phyloP scores from a whole-genome alignment of 768 basidiomycete genomes.

The Boletus reticuloceps region DNA sequence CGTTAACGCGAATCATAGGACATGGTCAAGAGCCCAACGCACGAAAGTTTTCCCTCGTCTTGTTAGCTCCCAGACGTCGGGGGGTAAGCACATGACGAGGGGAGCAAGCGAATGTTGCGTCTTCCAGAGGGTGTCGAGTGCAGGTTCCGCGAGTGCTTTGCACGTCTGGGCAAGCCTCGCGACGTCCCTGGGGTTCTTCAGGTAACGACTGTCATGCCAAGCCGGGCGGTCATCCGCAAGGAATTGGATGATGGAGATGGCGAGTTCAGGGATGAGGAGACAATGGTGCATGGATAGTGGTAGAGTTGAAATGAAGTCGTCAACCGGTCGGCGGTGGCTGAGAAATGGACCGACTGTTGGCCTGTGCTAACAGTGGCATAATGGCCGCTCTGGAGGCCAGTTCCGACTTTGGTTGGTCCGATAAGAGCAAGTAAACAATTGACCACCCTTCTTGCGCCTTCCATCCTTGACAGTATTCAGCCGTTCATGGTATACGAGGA shows the following conservation, averaged over 20 bases:
- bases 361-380: not conserved
- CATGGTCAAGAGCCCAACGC: slow-evolving; percentile 1
- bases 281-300: slow-evolving; percentile 25
- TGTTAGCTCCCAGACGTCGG: slow-evolving; percentile 23
- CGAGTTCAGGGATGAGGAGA: slow-evolving; percentile 29
- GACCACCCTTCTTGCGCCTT: not conserved
- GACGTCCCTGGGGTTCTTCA: slow-evolving; percentile 21
- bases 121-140: slow-evolving; percentile 31
- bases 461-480: not conserved
- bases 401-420: slow-evolving; percentile 6
- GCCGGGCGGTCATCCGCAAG: slow-evolving; percentile 20
- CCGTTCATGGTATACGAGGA: too few relatives aligned
- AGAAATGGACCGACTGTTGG: not conserved
- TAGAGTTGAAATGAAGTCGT: not conserved
- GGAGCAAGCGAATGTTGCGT: slow-evolving; percentile 30
- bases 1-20: not conserved
- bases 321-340: not conserved
- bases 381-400: not conserved
- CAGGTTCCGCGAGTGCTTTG: slow-evolving; percentile 25
- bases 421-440: not conserved
- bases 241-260: slow-evolving; percentile 21
- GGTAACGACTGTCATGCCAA: slow-evolving; percentile 16
- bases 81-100: slow-evolving; percentile 28
- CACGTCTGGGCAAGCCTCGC: slow-evolving; percentile 30
- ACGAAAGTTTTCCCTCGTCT: slow-evolving; percentile 22